Evolutionary conservation across 2,329 filamentous ascomycete species (phyloP), one percentile per base, ranked within the genome.

Genomic region (Colletotrichum tofieldiae): DNA sequence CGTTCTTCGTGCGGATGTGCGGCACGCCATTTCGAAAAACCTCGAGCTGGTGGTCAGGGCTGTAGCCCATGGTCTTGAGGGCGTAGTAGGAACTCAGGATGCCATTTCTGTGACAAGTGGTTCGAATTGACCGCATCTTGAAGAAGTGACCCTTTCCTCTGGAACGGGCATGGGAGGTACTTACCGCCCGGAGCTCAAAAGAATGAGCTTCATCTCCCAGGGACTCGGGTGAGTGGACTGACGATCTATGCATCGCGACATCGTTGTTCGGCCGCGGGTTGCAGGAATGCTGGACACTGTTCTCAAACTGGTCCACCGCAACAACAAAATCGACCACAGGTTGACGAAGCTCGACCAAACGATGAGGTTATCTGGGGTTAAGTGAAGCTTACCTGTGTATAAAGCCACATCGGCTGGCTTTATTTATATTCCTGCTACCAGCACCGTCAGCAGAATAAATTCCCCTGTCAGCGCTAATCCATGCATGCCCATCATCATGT

Each of bases 111-210:
- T 2, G 18, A 47, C 54, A 18, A 1, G 5, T 3, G 20, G n/a
- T 20, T 32, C 56, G 43, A n/a, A 11, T 43, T 20, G 12, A 41
- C 60, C 5, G 32, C 26, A 32, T 26, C 12, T 37, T 20, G 11
- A 16, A 18, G 29, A 29, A 41, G 29, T 26, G 8, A 3, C 4
- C n/a, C 5, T 37, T 9, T 6, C 20, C 2, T 2, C 43, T n/a
- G 7, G 20, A 47, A 18, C 20, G 43, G 7, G 35, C 7, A 16
- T 18, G 12, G 5, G 3, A 41, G 16, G 3, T 41, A 51, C 78
- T 65, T 71, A 82, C 81, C 82, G 79, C n/a, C 80, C 78, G n/a
- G 79, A 78, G 56, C 81, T 83, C 37, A 82, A 75, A 23, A 83
- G 78, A 54, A 84, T 77, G 12, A 83, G 67, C 69, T 81, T 82